Conservation (phyloP, 2,329 filamentous ascomycete genomes). For the Microdochium paspali region DNA sequence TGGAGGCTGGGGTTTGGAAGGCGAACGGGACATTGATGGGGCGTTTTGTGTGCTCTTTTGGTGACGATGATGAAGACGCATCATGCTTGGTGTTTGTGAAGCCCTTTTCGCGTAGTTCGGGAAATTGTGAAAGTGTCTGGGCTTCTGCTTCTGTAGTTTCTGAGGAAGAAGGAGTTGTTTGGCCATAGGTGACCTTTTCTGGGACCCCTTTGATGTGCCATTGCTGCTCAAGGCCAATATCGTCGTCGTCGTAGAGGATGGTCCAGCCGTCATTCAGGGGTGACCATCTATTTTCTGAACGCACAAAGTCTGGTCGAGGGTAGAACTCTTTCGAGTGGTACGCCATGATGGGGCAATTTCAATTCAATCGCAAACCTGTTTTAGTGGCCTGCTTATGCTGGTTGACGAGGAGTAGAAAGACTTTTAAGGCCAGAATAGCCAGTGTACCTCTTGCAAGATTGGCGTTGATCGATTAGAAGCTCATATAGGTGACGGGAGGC, state of each 20-base stretch:
- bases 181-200: constrained; percentile 21
- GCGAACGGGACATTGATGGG: constrained; percentile 55
- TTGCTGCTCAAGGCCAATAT: constrained; percentile 38
- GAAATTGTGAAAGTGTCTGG: constrained; percentile 38
- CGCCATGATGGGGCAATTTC: constrained; percentile 12
- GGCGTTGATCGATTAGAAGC: too few relatives aligned
- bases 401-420: too few relatives aligned
- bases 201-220: constrained; percentile 48
- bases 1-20: constrained; percentile 55
- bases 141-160: constrained; percentile 25
- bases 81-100: constrained; percentile 19
- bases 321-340: constrained; percentile 29
- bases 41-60: constrained; percentile 32
- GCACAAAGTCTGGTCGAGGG: constrained; percentile 56
- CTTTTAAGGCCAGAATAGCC: too few relatives aligned
- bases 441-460: too few relatives aligned
- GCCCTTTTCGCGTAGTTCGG: constrained; percentile 37
- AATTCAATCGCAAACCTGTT: too few relatives aligned
- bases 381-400: too few relatives aligned
- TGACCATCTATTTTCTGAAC: constrained; percentile 43
- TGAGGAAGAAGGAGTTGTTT: background rate
- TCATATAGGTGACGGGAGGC: too few relatives aligned
- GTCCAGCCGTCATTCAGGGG: constrained; percentile 55
- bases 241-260: constrained; percentile 56
- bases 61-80: constrained; percentile 9